These are phyloP conservation scores for Henckelia pumila DNA, from an alignment of 257 asterid genomes.

Conservation along the genomic window DNA sequence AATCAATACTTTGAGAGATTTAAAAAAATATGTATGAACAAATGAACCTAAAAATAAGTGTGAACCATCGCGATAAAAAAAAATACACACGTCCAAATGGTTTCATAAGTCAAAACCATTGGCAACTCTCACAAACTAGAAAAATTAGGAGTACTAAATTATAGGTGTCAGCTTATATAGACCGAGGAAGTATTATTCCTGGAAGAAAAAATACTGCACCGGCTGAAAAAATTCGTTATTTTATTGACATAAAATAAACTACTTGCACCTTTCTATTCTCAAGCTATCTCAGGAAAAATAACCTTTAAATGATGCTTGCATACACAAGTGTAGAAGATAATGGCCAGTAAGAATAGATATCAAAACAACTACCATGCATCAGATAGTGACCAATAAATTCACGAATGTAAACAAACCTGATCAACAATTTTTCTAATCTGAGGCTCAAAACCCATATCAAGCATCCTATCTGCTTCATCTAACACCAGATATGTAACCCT, in stretches of 20 bases:
- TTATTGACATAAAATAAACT: too few species aligned
- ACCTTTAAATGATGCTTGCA: not conserved
- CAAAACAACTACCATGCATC: not conserved
- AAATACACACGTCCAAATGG: not conserved
- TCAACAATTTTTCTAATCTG: slow-evolving; percentile 79
- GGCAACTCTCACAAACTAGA: not conserved
- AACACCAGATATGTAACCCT: slow-evolving; percentile 91
- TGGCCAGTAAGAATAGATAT: not conserved
- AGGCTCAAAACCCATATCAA: slow-evolving; percentile 97
- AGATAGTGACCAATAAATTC: not conserved
- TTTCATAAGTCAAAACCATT: not conserved
- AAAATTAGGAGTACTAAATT: not conserved
- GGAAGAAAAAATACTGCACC: not conserved
- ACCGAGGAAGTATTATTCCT: not conserved
- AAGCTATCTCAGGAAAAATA: not conserved
- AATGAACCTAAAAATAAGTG: not conserved
- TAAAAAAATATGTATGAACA: not conserved
- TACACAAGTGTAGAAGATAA: not conserved
- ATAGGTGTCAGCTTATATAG: too few species aligned
- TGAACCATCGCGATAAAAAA: slow-evolving; percentile 4
- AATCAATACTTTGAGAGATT: not conserved
- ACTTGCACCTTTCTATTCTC: not conserved
- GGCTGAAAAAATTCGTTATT: too few species aligned
- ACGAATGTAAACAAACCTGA: slow-evolving; percentile 52
- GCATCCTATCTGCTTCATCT: slow-evolving; percentile 96